Evolutionary conservation across 225 moss, liverwort and hornwort species (phyloP), one percentile per base, ranked within the genome.

Genomic region (Marchantia paleacea): DNA sequence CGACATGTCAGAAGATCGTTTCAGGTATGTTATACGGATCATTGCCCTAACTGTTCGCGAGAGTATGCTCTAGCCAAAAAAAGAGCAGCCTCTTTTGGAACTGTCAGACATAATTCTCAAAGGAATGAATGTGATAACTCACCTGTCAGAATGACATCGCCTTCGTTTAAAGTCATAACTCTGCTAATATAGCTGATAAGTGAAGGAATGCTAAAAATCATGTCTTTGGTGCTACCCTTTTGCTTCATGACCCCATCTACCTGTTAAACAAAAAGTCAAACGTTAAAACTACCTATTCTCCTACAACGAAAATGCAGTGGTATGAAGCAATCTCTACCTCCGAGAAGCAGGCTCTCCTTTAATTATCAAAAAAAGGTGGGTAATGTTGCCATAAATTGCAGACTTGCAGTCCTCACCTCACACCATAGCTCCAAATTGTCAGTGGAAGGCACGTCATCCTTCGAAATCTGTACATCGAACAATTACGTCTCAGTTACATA

Each of bases 71-170:
- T n/a, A 3, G 52, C 9, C 15, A n/a, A 28, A 71, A 49, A 2
- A 71, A 7, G 6, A 30, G 12, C 30, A 30, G 9, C 70, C 3
- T 50, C 50, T 66, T 20, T 52, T 62, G 51, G 12, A 19, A 1
- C 20, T 73, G 26, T 12, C 54, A 53, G 25, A 24, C n/a, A 12
- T 25, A 0, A 53, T 22, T 52, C 28, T 29, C 52, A 20, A 55
- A 16, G 10, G 2, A 75, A 12, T 20, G 7, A 10, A 18, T 7
- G 7, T 54, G 14, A 25, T 71, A 55, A 67, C 69, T 72, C 49
- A 93, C 94, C 94, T 86, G 94, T 94, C 60, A 94, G 91, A 78
- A 94, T 93, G 49, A 89, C 20, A 81, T 94, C 93, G 50, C 94
- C 94, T 84, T 94, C 94, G 71, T 90, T 87, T 20, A 94, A 81